Evolutionary conservation across 345 rosid genomes (phyloP), one percentile per base, ranked within the genome.

Genomic region (Pelargonium nanum): DNA sequence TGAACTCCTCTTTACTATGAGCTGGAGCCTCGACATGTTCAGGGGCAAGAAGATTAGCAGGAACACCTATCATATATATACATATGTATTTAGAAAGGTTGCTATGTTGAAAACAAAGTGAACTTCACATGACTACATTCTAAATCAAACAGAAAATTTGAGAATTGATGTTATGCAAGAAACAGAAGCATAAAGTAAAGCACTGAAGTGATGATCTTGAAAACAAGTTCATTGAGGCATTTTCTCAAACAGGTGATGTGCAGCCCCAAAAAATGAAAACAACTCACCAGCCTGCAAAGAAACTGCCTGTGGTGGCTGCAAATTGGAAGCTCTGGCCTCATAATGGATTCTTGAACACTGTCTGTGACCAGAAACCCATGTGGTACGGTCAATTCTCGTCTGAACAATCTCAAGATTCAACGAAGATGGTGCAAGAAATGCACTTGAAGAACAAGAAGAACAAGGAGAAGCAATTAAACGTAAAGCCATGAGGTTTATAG

Each of bases 271-370:
- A 51, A 52, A 23, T 19, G 15, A 22, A 19, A 54, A 44, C 30
- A 45, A 68, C 70, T 45, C 20, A 75, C 75, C 75, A 16, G 70
- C 57, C 53, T 61, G 78, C 69, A 67, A 34, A 21, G 75, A 59
- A 22, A 60, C 32, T 1, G 69, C 70, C 7, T 24, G 19, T 4
- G 30, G 26, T 12, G 64, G 59, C 12, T 67, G 65, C 63, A 48
- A 59, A 19, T 50, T 64, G 25, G 79, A 68, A 19, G 72, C 69
- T 64, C 61, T 67, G 64, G 70, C 51, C 64, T 32, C 55, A 56
- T 66, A 64, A 32, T 30, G 48, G 60, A 44, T 61, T 13, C 48
- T 62, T 32, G 20, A 64, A 15, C 51, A 26, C 16, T 54, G 55
- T 24, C 68, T 28, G n/a, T 22, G 45, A 40, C 16, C 21, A 4